These are phyloP conservation scores for Babesia ovata DNA, from an alignment of 169 alveolate species.

Conservation along the genomic window DNA sequence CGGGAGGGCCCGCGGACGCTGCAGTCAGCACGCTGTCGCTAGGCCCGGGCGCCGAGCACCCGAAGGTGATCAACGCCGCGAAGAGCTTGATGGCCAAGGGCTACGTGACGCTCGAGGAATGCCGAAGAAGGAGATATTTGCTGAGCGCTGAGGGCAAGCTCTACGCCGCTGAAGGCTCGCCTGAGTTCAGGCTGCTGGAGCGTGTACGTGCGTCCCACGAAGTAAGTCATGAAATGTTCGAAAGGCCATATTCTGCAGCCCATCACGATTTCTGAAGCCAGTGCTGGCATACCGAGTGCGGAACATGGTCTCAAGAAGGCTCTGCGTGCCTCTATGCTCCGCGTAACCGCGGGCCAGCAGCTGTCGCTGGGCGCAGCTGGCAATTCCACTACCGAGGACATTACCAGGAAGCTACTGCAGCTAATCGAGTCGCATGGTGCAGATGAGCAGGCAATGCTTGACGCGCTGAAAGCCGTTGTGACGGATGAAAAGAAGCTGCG, in stretches of 20 bases:
- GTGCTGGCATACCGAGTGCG: conserved; percentile 19
- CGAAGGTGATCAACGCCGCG: conserved; percentile 74
- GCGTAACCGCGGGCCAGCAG: conserved; percentile 28
- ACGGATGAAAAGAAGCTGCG: conserved; percentile 44
- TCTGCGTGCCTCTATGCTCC: conserved; percentile 28
- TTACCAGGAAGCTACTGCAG: conserved; percentile 32
- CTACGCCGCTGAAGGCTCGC: conserved; percentile 76
- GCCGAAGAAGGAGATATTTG: conserved; percentile 48
- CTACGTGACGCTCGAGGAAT: conserved; percentile 70
- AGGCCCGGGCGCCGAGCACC: conserved; percentile 71
- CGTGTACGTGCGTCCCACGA: conserved; percentile 35
- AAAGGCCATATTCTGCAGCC: conserved; percentile 10
- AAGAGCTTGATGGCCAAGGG: conserved; percentile 79
- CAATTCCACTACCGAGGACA: conserved; percentile 15
- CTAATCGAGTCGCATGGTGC: conserved; percentile 21
- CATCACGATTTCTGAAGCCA: conserved; percentile 18
- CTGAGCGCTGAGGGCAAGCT: conserved; percentile 76
- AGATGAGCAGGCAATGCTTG: conserved; percentile 22
- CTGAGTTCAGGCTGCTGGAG: conserved; percentile 74
- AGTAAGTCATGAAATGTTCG: conserved; percentile 20
- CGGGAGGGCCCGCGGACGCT: conserved; percentile 28
- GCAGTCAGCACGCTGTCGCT: conserved; percentile 52
- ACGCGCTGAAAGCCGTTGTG: conserved; percentile 6
- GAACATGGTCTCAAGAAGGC: conserved; percentile 47
- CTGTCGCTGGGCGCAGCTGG: conserved; percentile 34